Base-by-base conservation (phyloP, 2,329 filamentous ascomycete species). In the Westerdykella ornata region DNA sequence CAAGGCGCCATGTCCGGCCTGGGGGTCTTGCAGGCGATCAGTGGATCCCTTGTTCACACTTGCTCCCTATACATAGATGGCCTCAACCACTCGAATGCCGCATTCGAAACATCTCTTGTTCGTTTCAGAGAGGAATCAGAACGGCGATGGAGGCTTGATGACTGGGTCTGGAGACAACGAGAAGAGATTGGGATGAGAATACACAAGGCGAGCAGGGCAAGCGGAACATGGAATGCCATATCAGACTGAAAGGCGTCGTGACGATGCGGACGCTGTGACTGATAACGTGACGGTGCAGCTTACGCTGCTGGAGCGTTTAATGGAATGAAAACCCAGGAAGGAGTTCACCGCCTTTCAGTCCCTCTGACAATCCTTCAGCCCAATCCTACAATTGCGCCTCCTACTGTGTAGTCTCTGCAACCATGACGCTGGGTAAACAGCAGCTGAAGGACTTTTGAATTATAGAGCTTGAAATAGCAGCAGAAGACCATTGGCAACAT, bases 51-150 rank as follows among this genome's bases (percentile, higher is more conserved):
- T 5, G 20, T 26, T 26, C 7, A 26, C 22, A 26, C 9, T 52
- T 0, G 76, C 77, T 13, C 77, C 77, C 0, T 81, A 79, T n/a
- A n/a, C n/a, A n/a, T n/a, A n/a, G n/a, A n/a, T 48, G 65, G 80
- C 4, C 62, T 81, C 2, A 73, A n/a, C 75, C 0, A 54, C 67
- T 2, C 67, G 65, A 14, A 11, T 26, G 22, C 22, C 8, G 22
- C 22, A 9, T 26, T 75, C 72, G 1, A 71, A 69, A 43, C 60
- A 75, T 6, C 57, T 80, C 9, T 59, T 80, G 0, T 80, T 72
- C 45, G 74, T 69, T 15, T 76, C 72, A 1, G 62, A 68, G 15
- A 63, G 77, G 59, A 77, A 81, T 47, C 60, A 60, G 16, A 62
- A 67, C 14, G 76, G 75, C 2, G 71, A 74, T 35, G 53, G 60